Percentiles rank a stretch among this genome's conserved stretches.
These are phyloP conservation scores for Phytophthora palmivora DNA, from an alignment of 352 stramenopile genomes.

Conservation along the genomic window DNA sequence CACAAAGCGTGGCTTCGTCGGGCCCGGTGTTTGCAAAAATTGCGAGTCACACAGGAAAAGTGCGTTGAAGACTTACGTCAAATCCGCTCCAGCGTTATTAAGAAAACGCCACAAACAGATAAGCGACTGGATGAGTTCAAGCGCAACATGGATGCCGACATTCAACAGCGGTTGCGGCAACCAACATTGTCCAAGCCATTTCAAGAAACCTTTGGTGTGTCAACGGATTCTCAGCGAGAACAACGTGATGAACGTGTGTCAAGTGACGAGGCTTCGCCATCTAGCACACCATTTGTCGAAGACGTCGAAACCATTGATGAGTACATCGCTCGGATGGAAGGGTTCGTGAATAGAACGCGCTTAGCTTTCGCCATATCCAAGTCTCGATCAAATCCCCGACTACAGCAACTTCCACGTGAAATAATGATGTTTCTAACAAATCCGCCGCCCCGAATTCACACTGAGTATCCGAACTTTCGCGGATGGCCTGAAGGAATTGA, in stretches of 20 bases:
- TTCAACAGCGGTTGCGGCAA: constrained; percentile 2
- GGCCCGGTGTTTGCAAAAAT: constrained; percentile 17
- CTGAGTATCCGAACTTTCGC: constrained; percentile 29
- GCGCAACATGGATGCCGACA: constrained; percentile 1
- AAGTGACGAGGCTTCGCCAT: neutral
- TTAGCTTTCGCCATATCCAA: neutral
- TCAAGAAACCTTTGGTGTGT: neutral
- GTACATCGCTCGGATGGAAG: constrained; percentile 31
- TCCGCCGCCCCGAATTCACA: constrained; percentile 20
- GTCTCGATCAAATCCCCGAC: neutral
- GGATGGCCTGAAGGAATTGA: constrained; percentile 34
- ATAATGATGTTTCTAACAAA: constrained; percentile 15
- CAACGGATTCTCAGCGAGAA: constrained; percentile 12
- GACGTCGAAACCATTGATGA: constrained; percentile 21
- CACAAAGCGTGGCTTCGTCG: constrained; percentile 39
- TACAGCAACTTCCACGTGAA: constrained; percentile 20
- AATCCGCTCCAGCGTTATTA: constrained; percentile 1
- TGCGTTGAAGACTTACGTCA: constrained; percentile 20
- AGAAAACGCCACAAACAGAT: neutral
- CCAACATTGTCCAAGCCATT: neutral
- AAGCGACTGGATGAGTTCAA: constrained; percentile 23
- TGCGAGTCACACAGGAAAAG: constrained; percentile 12
- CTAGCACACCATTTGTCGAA: neutral
- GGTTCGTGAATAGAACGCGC: constrained; percentile 8
- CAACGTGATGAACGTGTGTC: constrained; percentile 4